Percentiles rank a stretch among this genome's conserved stretches.
These are phyloP conservation scores for Babesia gibsoni DNA, from an alignment of 169 alveolate genomes.

Conservation along the genomic window DNA sequence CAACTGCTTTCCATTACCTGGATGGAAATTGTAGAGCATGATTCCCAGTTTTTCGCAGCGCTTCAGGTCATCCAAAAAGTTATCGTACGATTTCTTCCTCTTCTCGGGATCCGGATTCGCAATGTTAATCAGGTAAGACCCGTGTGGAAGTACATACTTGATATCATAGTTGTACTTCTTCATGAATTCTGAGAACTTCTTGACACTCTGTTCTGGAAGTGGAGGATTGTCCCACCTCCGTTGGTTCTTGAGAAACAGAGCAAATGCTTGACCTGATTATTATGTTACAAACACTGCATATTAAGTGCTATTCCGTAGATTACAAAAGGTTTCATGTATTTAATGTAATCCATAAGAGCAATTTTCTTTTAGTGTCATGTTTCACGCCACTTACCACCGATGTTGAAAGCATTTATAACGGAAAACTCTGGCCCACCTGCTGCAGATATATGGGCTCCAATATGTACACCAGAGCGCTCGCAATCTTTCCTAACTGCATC, in stretches of 20 bases:
- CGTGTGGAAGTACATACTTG: conserved; percentile 83
- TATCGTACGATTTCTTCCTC: conserved; percentile 76
- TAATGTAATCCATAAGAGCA: too few relatives aligned
- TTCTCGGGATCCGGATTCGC: conserved; percentile 85
- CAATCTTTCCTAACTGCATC: conserved; percentile 23
- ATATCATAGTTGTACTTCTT: conserved; percentile 64
- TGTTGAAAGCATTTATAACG: conserved; percentile 75
- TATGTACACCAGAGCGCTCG: conserved; percentile 63
- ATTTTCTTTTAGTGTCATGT: too few relatives aligned
- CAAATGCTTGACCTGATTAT: conserved; percentile 86
- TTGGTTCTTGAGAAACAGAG: conserved; percentile 84
- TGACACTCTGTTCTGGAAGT: conserved; percentile 65
- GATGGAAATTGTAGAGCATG: conserved; percentile 83
- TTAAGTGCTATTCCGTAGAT: too few relatives aligned
- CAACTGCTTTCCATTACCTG: conserved; percentile 66
- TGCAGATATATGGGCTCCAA: conserved; percentile 89
- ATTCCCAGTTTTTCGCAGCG: conserved; percentile 86
- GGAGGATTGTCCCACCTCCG: conserved; percentile 86
- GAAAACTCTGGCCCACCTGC: conserved; percentile 87
- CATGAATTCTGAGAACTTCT: conserved; percentile 67
- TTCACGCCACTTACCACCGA: conserved; percentile 74
- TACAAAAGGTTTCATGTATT: too few relatives aligned
- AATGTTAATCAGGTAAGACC: conserved; percentile 83
- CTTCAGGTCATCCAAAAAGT: conserved; percentile 83
- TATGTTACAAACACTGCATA: too few relatives aligned